Evolutionary conservation across 768 basidiomycete species (phyloP), one percentile per base, ranked within the genome.

Genomic region (Lactarius hengduanensis): DNA sequence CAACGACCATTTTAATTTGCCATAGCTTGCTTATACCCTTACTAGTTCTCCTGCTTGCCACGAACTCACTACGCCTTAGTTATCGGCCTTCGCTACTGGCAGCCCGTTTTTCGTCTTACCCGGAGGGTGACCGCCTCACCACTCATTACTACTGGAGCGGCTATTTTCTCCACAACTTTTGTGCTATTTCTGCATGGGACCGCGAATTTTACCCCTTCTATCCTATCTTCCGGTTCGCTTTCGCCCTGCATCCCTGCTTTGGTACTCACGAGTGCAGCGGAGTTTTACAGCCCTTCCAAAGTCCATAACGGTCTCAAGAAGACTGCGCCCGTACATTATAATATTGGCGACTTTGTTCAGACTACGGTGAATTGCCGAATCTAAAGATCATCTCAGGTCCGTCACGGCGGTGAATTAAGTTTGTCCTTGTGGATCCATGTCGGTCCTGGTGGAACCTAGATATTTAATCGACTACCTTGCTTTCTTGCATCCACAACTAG

Each of bases 331-430:
- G 26, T 22, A 26, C 47, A 38, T 62, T 4, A 43, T 56, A 53
- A 47, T 47, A 28, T 56, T 57, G 62, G 43, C 18, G 61, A 67
- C 66, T 63, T 67, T 67, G 66, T 63, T 67, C 66, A 63, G 54
- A 47, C 50, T 40, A 53, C 53, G 43, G 66, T 38, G 38, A 57
- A 4, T 67, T 63, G 58, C 62, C 62, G 62, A 59, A 50, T 59
- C 40, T 26, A 9, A 56, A 63, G 61, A 56, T 62, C 61, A 63
- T 63, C 66, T 60, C 66, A 58, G 30, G 50, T n/a, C 66, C 62
- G 61, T 61, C 56, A 58, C 61, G 61, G 18, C 38, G 15, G 54
- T 34, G 57, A 55, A 59, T 26, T 34, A 11, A 36, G 20, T 67
- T 67, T 67, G 53, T 45, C 30, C 57, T 63, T 67, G 66, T 67